Base-by-base conservation (phyloP, 805 yeast species). In the Wickerhamiella azymoides region DNA sequence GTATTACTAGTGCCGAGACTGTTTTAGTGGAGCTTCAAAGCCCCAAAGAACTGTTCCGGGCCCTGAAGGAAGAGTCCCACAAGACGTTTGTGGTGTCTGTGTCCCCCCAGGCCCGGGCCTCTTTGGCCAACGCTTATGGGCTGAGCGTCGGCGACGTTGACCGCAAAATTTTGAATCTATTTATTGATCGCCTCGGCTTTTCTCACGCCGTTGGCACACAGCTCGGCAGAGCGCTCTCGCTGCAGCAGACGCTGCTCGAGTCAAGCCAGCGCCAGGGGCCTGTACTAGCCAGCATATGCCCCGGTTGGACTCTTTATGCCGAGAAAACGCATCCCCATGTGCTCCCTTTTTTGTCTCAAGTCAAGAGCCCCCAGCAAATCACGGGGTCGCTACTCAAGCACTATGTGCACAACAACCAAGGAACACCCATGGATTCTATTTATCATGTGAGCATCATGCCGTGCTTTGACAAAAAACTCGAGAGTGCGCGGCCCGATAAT, bases 1-100 rank as follows among this genome's bases (percentile, higher is more conserved):
- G 98, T 62, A 85, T 92, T 46, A 92, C 98, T 0, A 83, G 95
- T 4, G 93, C 96, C n/a, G 98, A 92, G 59, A 95, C 89, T 51
- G 85, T 92, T 6, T 66, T 92, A 39, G 81, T 92, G 36, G 84
- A 94, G 2, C 80, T 84, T 52, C 98, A 92, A 60, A 83, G 94
- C 33, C 93, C 88, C 55, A 75, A 74, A 18, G 88, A 88, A 54
- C 70, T 92, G 40, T 53, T 86, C 19, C 72, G 73, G 40, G 80
- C 78, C 21, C 57, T 84, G 51, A 3, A 13, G n/a, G 64, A 67
- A 25, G 62, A 61, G 24, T 48, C 52, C 10, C 54, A 57, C 1
- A 70, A 68, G 48, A 57, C 66, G 0, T 80, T 83, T 63, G 88
- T 78, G 9, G 80, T 81, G 10, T 81, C 94, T 54, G 66, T 92